phyloP scores from a whole-genome alignment of 176 grass and related monocot genomes.

The Elaeis guineensis region DNA sequence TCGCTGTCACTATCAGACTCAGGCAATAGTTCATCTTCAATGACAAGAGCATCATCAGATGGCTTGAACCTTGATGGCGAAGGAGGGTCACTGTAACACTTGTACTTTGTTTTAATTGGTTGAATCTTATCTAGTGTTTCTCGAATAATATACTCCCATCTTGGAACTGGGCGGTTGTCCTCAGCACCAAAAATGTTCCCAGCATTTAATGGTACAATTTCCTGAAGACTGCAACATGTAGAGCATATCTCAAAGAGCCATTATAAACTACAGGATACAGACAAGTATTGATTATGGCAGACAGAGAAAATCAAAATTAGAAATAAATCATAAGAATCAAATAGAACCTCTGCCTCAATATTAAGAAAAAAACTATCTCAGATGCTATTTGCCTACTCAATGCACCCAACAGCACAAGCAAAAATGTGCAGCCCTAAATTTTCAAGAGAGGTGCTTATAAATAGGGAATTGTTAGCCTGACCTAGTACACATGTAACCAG shows the following conservation, averaged over 20 bases:
- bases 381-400: no score
- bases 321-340: no score
- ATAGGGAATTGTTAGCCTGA: no score
- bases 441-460: no score
- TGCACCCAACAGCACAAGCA: no score
- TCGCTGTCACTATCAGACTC: conserved; percentile 67
- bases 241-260: conserved; percentile 6
- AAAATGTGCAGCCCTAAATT: no score
- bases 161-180: conserved; percentile 60
- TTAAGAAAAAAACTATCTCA: no score
- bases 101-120: conserved; percentile 77
- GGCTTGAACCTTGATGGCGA: conserved; percentile 86
- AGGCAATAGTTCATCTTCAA: conserved; percentile 57
- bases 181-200: conserved; percentile 96
- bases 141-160: conserved; percentile 80
- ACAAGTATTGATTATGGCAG: no score
- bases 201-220: conserved; percentile 95
- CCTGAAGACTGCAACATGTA: conserved; percentile 66
- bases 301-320: no score
- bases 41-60: conserved; percentile 51
- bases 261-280: no score
- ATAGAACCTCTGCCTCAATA: no score
- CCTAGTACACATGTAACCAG: no score
- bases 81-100: conserved; percentile 76
- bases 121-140: conserved; percentile 76